phyloP scores from a whole-genome alignment of 306 rosid genomes.

The Cucurbita pepo region DNA sequence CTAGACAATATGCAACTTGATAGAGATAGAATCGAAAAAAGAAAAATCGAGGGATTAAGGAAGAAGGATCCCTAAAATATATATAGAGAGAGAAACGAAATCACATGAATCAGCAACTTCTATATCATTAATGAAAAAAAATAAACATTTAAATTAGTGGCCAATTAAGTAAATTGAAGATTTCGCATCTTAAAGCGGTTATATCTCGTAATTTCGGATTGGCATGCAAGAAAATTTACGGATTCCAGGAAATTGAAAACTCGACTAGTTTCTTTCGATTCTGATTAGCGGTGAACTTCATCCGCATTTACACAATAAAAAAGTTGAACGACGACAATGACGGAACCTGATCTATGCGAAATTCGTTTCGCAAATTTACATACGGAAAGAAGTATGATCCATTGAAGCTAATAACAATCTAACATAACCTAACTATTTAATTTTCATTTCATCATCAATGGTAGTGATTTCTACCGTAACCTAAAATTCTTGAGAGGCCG shows the following conservation, averaged over 20 bases:
- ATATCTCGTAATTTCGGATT: background rate
- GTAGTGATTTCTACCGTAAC: background rate
- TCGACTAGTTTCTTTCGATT: background rate
- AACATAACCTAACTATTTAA: background rate
- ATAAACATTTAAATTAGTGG: background rate
- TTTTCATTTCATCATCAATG: background rate
- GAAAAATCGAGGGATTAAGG: background rate
- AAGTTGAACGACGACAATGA: too few relatives aligned
- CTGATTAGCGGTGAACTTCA: background rate
- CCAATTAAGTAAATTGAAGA: background rate
- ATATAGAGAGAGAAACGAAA: background rate
- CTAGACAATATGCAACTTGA: background rate
- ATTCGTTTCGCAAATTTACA: background rate
- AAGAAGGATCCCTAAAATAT: background rate
- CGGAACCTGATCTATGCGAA: background rate
- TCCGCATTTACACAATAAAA: background rate
- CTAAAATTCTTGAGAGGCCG: constrained; percentile 48
- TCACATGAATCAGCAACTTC: background rate
- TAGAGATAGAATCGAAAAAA: too few relatives aligned
- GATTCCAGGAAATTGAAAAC: background rate
- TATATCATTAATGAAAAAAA: background rate
- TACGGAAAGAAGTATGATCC: background rate
- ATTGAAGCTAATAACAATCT: background rate
- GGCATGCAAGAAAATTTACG: background rate
- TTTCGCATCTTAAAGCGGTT: background rate